Conservation (phyloP, 768 basidiomycete genomes). For the Boletus edulis region DNA sequence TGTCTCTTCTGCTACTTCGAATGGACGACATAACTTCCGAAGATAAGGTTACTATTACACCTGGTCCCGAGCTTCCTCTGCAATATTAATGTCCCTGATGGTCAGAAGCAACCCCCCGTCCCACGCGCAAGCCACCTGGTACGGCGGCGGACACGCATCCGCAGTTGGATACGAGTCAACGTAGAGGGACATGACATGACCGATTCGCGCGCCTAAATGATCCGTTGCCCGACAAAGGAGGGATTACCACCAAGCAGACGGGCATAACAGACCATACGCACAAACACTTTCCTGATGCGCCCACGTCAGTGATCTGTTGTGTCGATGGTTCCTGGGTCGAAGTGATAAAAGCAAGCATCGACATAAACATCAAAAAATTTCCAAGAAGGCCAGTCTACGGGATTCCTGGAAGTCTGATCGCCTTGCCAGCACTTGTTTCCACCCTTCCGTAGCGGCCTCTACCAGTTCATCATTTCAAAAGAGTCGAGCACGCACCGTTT, state of each 20-base stretch:
- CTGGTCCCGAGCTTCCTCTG: slow-evolving; percentile 13
- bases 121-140: background rate
- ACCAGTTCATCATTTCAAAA: background rate
- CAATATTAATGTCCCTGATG: slow-evolving; percentile 11
- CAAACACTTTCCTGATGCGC: background rate
- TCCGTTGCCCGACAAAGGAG: background rate
- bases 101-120: slow-evolving; percentile 4
- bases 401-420: slow-evolving; percentile 16
- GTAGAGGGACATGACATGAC: background rate
- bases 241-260: background rate
- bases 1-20: slow-evolving; percentile 17
- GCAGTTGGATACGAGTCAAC: background rate
- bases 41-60: slow-evolving; percentile 27
- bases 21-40: slow-evolving; percentile 19
- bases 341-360: slow-evolving; percentile 10
- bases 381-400: slow-evolving; percentile 9
- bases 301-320: slow-evolving; percentile 11
- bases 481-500: slow-evolving; percentile 2
- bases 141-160: background rate
- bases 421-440: background rate
- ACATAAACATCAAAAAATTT: slow-evolving; percentile 18
- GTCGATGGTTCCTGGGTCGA: slow-evolving; percentile 22
- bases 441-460: background rate
- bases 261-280: background rate
- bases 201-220: background rate